Conservation (phyloP, 176 grass and related monocot genomes). For the Saccharum spontaneum region DNA sequence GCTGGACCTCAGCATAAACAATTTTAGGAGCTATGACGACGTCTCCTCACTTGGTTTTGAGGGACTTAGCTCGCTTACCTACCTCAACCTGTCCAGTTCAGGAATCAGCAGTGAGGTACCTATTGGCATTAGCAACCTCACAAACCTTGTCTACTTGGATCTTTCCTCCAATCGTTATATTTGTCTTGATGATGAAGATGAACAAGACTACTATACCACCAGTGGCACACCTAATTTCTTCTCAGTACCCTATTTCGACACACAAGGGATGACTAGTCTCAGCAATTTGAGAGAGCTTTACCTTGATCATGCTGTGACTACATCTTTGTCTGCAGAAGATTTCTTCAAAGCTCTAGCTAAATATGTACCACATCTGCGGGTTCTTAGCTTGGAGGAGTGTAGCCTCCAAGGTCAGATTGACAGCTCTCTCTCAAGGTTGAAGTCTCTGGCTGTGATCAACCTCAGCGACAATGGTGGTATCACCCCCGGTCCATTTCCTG, state of each 20-base stretch:
- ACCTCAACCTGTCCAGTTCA: too few relatives aligned
- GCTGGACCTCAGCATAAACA: too few relatives aligned
- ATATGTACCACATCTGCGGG: too few relatives aligned
- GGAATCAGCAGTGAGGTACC: conserved; percentile 36
- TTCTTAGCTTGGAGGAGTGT: conserved; percentile 10
- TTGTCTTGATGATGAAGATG: too few relatives aligned
- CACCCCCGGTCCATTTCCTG: neutral
- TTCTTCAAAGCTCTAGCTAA: conserved; percentile 23
- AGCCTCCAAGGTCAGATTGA: conserved; percentile 16
- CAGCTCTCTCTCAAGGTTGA: conserved; percentile 1
- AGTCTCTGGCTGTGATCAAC: neutral
- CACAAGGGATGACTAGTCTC: conserved; percentile 5
- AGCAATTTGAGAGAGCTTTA: conserved; percentile 37
- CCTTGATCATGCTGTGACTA: conserved; percentile 14
- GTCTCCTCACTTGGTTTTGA: too few relatives aligned
- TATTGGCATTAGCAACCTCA: conserved; percentile 42
- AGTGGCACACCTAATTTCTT: too few relatives aligned
- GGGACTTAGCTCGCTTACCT: too few relatives aligned
- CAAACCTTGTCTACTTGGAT: conserved; percentile 47
- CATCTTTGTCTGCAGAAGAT: neutral
- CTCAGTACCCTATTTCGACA: neutral
- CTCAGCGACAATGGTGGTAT: neutral
- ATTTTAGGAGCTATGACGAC: too few relatives aligned
- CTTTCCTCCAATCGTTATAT: conserved; percentile 30
- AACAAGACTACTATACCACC: too few relatives aligned